Evolutionary conservation across 75 land plant species (phyloP), one percentile per base, ranked within the genome.

Genomic region (Pinus albicaulis): DNA sequence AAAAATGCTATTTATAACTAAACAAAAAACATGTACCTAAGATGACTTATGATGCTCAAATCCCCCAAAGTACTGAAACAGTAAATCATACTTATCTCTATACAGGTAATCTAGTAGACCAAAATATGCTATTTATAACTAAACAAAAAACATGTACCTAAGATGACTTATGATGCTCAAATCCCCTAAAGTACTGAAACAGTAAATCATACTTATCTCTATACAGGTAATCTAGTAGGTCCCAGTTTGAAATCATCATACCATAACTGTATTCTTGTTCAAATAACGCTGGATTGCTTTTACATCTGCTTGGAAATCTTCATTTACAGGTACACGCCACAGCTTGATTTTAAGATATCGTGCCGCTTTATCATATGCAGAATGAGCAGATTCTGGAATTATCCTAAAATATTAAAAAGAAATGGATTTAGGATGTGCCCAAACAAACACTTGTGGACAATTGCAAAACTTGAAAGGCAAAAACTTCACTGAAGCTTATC

Each of bases 341-440:
- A 96, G 57, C 79, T 92, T 97, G 62, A 97, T 95, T 56, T 97
- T 89, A 59, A 97, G 92, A 74, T 97, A 97, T 73, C 94, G 98
- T 36, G 99, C 98, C 68, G 98, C 99, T 82, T 97, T 95, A 75
- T 97, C 98, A 91, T 97, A 97, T 61, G 99, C 99, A 76, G 99
- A 97, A 78, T 97, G 99, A 56, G 99, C 99, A 79, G 98, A 95
- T 76, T 79, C 99, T 56, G 99, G 80, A 78, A 97, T 97, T 70
- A 97, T 90, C 98, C 92, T 90, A 64, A 38, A 74, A 26, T 66
- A n/a, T 22, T 72, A 24, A 73, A 71, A 71, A 74, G 28, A 8
- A 60, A 58, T 48, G 53, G 10, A 48, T 48, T 48, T 12, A 48
- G 72, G 26, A 24, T 63, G 17, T 34, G 59, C 56, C 31, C 59